Conservation (phyloP, 345 rosid genomes). For the Bruguiera parviflora region DNA sequence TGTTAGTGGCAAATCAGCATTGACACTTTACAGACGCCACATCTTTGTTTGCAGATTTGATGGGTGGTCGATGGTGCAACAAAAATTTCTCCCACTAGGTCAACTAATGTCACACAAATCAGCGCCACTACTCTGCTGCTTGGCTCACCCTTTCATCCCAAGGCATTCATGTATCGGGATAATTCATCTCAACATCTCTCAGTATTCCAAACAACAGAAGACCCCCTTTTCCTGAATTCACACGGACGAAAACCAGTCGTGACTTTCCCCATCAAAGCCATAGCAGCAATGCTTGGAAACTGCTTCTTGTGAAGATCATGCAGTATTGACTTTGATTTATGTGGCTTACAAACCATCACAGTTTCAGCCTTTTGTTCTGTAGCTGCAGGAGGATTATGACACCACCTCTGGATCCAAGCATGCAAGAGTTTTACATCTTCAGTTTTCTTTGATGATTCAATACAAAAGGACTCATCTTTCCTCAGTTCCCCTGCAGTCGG, state of each 20-base stretch:
- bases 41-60: constrained; percentile 6
- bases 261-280: constrained; percentile 96
- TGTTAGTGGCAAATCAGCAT: constrained; percentile 3
- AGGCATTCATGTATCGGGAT: constrained; percentile 1
- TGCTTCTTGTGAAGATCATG: constrained; percentile 48
- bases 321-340: constrained; percentile 26
- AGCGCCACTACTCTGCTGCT: neutral
- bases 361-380: constrained; percentile 24
- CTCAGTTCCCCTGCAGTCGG: constrained; percentile 16
- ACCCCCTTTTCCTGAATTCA: constrained; percentile 46
- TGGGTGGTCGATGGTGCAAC: neutral
- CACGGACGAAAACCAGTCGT: constrained; percentile 57
- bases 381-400: constrained; percentile 30
- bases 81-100: neutral
- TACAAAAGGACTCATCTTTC: constrained; percentile 30
- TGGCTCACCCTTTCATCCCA: neutral
- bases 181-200: constrained; percentile 2
- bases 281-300: constrained; percentile 86
- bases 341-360: constrained; percentile 36
- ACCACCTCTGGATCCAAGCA: constrained; percentile 83
- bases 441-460: constrained; percentile 24
- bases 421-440: constrained; percentile 30
- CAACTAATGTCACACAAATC: neutral
- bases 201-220: constrained; percentile 64
- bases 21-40: constrained; percentile 12